These are phyloP conservation scores for Ustilago sp. DNA, from an alignment of 1,284 basidiomycete genomes.

Conservation along the genomic window DNA sequence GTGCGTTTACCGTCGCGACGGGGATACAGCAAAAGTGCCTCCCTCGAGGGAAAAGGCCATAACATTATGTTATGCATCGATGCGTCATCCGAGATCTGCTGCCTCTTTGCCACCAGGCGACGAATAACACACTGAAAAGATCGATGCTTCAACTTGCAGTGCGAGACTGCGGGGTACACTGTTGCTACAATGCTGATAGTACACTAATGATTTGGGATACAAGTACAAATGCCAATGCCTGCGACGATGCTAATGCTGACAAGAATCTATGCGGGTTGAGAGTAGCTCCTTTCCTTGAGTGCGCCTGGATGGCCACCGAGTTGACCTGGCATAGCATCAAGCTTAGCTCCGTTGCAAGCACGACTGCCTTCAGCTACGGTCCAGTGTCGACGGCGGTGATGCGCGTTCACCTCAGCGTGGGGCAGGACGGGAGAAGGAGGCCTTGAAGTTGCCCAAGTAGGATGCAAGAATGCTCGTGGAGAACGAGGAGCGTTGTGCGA, in stretches of 20 bases:
- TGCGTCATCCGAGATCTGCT: slow-evolving; percentile 5
- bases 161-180: slow-evolving; percentile 15
- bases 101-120: not conserved
- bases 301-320: not conserved
- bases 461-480: slow-evolving; percentile 13
- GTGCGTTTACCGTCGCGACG: no score
- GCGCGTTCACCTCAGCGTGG: slow-evolving; percentile 12
- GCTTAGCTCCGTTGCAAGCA: slow-evolving; percentile 20
- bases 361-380: slow-evolving; percentile 39
- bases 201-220: slow-evolving; percentile 13
- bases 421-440: slow-evolving; percentile 23
- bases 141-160: not conserved
- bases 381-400: slow-evolving; percentile 36
- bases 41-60: not conserved
- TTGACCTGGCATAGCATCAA: slow-evolving; percentile 19
- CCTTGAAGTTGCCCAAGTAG: not conserved
- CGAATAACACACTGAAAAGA: not conserved
- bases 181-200: slow-evolving; percentile 5
- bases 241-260: not conserved
- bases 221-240: not conserved
- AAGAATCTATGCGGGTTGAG: slow-evolving; percentile 21
- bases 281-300: slow-evolving; percentile 23
- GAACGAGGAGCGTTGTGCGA: slow-evolving; percentile 4
- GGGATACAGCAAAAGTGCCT: not conserved
- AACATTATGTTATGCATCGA: not conserved